Evolutionary conservation across 495 filamentous ascomycete species (phyloP).

Genomic region (Penicillium salamii): DNA sequence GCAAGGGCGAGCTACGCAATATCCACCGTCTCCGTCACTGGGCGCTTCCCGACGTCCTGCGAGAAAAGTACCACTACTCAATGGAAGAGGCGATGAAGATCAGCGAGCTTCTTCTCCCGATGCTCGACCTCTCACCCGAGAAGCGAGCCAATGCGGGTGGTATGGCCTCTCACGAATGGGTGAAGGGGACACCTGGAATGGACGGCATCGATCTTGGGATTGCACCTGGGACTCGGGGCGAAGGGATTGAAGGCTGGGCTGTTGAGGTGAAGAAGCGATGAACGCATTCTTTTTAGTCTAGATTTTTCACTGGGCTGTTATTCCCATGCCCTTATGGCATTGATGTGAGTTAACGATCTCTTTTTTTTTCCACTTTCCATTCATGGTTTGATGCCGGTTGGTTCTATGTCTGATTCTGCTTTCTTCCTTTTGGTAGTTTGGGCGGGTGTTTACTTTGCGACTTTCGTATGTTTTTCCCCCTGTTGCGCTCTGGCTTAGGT

Average conservation of each 20-base stretch:
- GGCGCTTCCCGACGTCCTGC: conserved; percentile 89
- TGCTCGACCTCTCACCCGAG: conserved; percentile 87
- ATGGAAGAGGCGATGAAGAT: conserved; percentile 74
- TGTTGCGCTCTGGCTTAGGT: not conserved
- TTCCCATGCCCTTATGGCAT: conserved; percentile 11
- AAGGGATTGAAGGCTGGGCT: conserved; percentile 96
- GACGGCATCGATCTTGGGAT: conserved; percentile 68
- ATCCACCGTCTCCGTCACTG: conserved; percentile 97
- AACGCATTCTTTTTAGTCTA: conserved; percentile 19
- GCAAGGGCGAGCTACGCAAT: conserved; percentile 95
- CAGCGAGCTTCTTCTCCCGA: conserved; percentile 82
- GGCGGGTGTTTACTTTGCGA: conserved; percentile 1
- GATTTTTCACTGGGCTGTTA: conserved; percentile 6
- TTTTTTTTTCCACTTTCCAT: conserved; percentile 12
- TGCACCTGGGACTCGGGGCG: conserved; percentile 75
- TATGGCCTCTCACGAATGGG: conserved; percentile 80
- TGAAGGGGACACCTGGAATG: conserved; percentile 86
- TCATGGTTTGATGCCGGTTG: conserved; percentile 13
- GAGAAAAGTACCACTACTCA: conserved; percentile 95
- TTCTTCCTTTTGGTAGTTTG: not conserved
- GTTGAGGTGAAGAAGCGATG: conserved; percentile 83
- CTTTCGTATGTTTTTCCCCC: conserved; percentile 4
- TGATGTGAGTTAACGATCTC: conserved; percentile 26
- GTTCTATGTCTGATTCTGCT: conserved; percentile 4
- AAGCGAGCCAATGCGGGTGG: conserved; percentile 92